These are phyloP conservation scores for Cladophialophora yegresii DNA, from an alignment of 2,329 filamentous ascomycete genomes.

Conservation along the genomic window DNA sequence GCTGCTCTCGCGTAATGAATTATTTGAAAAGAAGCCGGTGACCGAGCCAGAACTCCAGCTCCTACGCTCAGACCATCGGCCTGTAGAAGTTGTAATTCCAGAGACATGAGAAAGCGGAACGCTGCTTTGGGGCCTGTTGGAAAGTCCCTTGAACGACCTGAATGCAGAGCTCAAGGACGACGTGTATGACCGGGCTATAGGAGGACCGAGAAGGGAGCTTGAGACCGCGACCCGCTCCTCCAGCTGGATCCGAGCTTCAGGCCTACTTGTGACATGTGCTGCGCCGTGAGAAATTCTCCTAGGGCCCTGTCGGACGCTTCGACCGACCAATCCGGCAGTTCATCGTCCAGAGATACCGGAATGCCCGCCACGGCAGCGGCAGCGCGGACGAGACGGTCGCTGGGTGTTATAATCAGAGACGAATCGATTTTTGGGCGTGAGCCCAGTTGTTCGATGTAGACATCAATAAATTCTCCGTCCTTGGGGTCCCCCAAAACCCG, in stretches of 20 bases:
- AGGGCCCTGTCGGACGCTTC: background rate
- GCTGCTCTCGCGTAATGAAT: background rate
- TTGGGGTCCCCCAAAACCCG: background rate
- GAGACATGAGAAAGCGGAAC: background rate
- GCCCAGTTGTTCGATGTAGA: background rate
- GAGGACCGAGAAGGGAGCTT: background rate
- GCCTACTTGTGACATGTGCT: background rate
- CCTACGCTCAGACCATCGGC: background rate
- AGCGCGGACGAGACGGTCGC: background rate
- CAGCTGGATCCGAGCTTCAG: background rate
- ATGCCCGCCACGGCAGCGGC: background rate
- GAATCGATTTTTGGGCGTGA: background rate
- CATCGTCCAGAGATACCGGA: background rate
- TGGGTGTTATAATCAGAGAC: background rate
- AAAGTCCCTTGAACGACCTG: slow-evolving; percentile 11
- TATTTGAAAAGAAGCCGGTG: background rate
- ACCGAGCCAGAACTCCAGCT: background rate
- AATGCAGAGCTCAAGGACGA: slow-evolving; percentile 7
- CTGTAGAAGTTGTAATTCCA: background rate
- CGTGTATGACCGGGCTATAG: slow-evolving; percentile 5
- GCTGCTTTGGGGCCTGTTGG: background rate
- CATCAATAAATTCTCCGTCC: background rate
- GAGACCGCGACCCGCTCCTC: background rate
- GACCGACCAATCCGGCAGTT: background rate
- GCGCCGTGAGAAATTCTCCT: no score